phyloP scores from a whole-genome alignment of 805 yeast genomes.

The Starmerella apis region DNA sequence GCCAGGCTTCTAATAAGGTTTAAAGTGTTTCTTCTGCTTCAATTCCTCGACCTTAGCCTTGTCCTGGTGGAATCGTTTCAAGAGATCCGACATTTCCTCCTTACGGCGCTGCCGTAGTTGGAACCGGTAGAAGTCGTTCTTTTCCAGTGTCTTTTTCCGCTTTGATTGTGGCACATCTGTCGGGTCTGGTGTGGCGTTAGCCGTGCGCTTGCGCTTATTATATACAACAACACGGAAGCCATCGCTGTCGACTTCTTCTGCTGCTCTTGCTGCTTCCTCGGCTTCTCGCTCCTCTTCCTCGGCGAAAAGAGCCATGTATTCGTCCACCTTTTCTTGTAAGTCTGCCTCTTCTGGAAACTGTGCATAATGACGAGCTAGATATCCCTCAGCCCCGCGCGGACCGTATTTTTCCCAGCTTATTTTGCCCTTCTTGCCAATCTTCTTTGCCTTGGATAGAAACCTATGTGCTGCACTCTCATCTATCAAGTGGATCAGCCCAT shows the following conservation, averaged over 20 bases:
- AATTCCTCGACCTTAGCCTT: slow-evolving; percentile 72
- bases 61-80: slow-evolving; percentile 77
- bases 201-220: slow-evolving; percentile 69
- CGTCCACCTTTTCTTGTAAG: slow-evolving; percentile 48
- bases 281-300: slow-evolving; percentile 45
- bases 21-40: slow-evolving; percentile 72
- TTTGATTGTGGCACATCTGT: slow-evolving; percentile 24
- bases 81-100: slow-evolving; percentile 77
- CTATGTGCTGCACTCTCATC: slow-evolving; percentile 58
- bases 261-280: slow-evolving; percentile 26
- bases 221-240: slow-evolving; percentile 90
- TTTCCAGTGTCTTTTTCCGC: slow-evolving; percentile 61
- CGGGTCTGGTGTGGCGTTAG: slow-evolving; percentile 39
- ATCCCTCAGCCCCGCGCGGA: slow-evolving; percentile 34
- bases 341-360: slow-evolving; percentile 38
- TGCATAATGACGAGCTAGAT: slow-evolving; percentile 32
- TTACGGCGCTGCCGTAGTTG: slow-evolving; percentile 91
- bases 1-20: slow-evolving; percentile 53
- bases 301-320: slow-evolving; percentile 57
- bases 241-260: slow-evolving; percentile 71
- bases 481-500: slow-evolving; percentile 59
- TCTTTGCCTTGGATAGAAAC: slow-evolving; percentile 54
- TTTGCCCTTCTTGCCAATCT: slow-evolving; percentile 31
- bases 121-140: slow-evolving; percentile 88
- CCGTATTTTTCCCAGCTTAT: slow-evolving; percentile 34